These are phyloP conservation scores for Allium cepa DNA, from an alignment of 106 monocot species.

Conservation along the genomic window DNA sequence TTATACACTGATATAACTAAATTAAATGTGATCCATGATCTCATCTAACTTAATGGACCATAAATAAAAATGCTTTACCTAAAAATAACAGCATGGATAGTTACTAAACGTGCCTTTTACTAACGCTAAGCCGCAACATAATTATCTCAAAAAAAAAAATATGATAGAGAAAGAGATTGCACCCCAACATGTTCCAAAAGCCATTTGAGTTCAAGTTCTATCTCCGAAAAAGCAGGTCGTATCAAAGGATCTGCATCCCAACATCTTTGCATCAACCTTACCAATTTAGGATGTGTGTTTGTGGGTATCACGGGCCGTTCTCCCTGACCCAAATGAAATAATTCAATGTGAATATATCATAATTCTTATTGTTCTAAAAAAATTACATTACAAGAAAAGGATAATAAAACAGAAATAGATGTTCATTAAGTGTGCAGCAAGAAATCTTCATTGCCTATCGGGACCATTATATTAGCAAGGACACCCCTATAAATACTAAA, in stretches of 20 bases:
- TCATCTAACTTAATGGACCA: not conserved
- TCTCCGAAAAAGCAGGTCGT: constrained; percentile 75
- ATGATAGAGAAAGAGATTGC: not conserved
- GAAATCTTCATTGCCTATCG: no score
- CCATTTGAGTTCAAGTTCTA: constrained; percentile 67
- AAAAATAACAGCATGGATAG: not conserved
- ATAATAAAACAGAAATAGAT: no score
- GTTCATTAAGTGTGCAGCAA: no score
- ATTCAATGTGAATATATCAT: no score
- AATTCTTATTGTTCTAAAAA: no score
- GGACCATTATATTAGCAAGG: no score
- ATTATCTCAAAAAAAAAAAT: not conserved
- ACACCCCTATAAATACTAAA: no score
- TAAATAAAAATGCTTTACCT: not conserved
- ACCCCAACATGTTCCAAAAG: constrained; percentile 25
- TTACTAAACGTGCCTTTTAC: not conserved
- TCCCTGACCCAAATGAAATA: constrained; percentile 28
- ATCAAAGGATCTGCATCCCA: constrained; percentile 62
- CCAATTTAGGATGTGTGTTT: constrained; percentile 55
- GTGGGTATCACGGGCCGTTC: constrained; percentile 62
- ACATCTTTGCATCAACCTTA: constrained; percentile 77
- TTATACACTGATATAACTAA: no score
- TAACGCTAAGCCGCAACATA: not conserved
- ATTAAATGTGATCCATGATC: no score
- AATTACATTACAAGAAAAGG: no score